These are phyloP conservation scores for Schoenoplectus triqueter DNA, from an alignment of 202 grass and related monocot species.

Conservation along the genomic window DNA sequence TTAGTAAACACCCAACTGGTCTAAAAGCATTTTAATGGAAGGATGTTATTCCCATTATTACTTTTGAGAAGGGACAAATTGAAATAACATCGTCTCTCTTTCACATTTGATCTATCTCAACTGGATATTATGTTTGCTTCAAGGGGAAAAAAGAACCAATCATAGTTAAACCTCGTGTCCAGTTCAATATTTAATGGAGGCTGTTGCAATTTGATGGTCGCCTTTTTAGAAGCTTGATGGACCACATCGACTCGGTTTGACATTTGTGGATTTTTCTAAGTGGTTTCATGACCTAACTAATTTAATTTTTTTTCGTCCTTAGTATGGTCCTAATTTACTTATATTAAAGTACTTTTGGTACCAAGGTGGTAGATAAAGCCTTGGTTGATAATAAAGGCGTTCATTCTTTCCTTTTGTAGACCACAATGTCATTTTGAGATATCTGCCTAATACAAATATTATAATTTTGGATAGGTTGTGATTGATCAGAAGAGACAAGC, in stretches of 20 bases:
- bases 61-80: background rate
- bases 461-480: constrained; percentile 5
- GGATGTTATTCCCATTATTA: background rate
- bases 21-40: background rate
- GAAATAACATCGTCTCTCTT: background rate
- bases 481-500: background rate
- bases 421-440: background rate
- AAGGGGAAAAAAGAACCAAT: background rate
- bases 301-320: constrained; percentile 2
- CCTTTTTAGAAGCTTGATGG: background rate
- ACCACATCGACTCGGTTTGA: background rate
- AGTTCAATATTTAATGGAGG: background rate
- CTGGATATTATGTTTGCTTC: constrained; percentile 1
- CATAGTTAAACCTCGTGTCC: background rate
- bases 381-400: background rate
- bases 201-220: background rate
- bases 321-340: constrained; percentile 24
- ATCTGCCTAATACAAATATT: constrained; percentile 2
- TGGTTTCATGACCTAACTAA: background rate
- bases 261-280: constrained; percentile 19
- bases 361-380: background rate
- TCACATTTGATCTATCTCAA: background rate
- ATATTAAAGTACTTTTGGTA: background rate
- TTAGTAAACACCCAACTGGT: no score
- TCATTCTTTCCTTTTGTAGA: background rate